Conservation (phyloP, 2,329 filamentous ascomycete genomes). For the Alternaria panax region DNA sequence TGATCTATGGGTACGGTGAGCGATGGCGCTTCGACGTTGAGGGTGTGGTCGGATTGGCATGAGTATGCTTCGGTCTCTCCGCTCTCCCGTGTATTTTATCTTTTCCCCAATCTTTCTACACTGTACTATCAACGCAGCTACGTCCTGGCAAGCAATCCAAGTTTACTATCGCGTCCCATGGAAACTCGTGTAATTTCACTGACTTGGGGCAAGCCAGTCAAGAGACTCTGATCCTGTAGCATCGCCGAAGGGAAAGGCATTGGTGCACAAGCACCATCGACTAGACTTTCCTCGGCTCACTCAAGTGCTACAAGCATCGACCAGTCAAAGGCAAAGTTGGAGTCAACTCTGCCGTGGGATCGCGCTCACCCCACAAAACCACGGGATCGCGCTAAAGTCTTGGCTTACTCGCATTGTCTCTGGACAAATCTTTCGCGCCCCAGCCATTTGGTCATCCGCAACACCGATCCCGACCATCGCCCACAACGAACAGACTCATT, state of each 20-base stretch:
- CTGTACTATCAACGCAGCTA: constrained; percentile 24
- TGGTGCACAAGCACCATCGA: background rate
- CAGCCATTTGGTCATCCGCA: constrained; percentile 10
- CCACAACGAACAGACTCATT: constrained; percentile 4
- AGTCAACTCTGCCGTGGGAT: background rate
- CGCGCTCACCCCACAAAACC: constrained; percentile 11
- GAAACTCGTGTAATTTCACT: background rate
- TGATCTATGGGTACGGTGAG: constrained; percentile 11
- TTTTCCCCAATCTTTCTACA: constrained; percentile 17
- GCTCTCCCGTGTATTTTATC: constrained; percentile 20
- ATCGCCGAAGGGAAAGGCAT: background rate
- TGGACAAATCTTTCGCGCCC: constrained; percentile 27
- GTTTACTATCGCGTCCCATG: background rate
- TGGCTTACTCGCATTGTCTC: constrained; percentile 15
- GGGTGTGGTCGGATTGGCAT: constrained; percentile 6
- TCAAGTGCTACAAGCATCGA: background rate
- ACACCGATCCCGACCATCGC: background rate
- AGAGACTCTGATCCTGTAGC: background rate
- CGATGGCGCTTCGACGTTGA: constrained; percentile 13
- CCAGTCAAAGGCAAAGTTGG: background rate
- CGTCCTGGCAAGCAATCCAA: background rate
- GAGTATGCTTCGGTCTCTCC: constrained; percentile 19
- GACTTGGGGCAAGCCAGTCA: background rate
- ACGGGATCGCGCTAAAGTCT: constrained; percentile 17
- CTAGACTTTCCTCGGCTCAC: background rate